phyloP scores from a whole-genome alignment of 2,329 filamentous ascomycete genomes.

The Pseudogymnoascus destructans region DNA sequence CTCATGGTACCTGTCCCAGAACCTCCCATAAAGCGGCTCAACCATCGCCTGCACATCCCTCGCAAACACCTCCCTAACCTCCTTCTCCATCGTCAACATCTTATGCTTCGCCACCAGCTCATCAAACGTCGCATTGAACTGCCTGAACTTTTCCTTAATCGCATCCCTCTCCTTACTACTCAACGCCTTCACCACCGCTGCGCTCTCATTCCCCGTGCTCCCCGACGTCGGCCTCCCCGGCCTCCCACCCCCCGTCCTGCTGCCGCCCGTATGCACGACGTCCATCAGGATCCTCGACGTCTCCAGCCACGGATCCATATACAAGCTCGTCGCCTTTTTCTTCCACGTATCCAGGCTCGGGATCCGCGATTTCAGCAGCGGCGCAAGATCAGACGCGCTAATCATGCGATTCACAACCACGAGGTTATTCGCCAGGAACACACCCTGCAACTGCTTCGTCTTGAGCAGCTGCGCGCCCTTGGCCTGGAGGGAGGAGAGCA shows the following conservation, averaged over 20 bases:
- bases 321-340: constrained; percentile 71
- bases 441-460: constrained; percentile 64
- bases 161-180: constrained; percentile 86
- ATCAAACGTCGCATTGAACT: constrained; percentile 84
- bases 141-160: constrained; percentile 90
- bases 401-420: constrained; percentile 76
- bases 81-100: constrained; percentile 74
- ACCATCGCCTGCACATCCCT: constrained; percentile 83
- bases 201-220: constrained; percentile 55
- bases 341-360: constrained; percentile 67
- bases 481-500: constrained; percentile 62
- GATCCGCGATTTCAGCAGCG: constrained; percentile 55
- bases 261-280: constrained; percentile 65
- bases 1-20: constrained; percentile 96
- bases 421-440: constrained; percentile 84
- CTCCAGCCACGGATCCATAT: constrained; percentile 80
- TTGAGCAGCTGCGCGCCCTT: constrained; percentile 63
- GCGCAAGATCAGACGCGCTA: constrained; percentile 61
- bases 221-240: constrained; percentile 53
- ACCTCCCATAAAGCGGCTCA: constrained; percentile 85
- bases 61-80: constrained; percentile 68
- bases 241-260: constrained; percentile 36
- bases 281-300: constrained; percentile 76
- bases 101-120: constrained; percentile 77
- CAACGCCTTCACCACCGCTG: constrained; percentile 69